A percentile compares a stretch with the other conserved stretches of the same genome.
phyloP scores from a whole-genome alignment of 2,329 filamentous ascomycete genomes.

The Rosellinia necatrix region DNA sequence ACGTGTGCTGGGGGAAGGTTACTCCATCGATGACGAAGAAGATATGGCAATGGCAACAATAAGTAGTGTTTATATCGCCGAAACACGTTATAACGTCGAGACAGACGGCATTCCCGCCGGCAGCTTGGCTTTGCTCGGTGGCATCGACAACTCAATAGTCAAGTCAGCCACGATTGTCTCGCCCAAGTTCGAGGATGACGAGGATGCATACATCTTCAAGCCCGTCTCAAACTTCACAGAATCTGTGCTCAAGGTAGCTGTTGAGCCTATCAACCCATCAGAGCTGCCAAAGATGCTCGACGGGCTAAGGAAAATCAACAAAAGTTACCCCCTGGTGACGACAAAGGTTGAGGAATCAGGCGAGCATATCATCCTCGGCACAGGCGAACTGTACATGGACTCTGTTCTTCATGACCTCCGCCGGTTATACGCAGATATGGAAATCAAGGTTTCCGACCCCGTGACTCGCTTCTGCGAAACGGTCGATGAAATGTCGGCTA shows the following conservation, averaged over 20 bases:
- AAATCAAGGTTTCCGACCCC: slow-evolving; percentile 97
- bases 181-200: slow-evolving; percentile 78
- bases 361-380: slow-evolving; percentile 93
- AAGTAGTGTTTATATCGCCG: slow-evolving; percentile 83
- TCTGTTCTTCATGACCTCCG: slow-evolving; percentile 95
- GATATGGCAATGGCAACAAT: slow-evolving; percentile 92
- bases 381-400: slow-evolving; percentile 99
- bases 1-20: slow-evolving; percentile 90
- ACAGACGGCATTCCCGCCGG: slow-evolving; percentile 92
- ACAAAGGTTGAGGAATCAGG: slow-evolving; percentile 98
- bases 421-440: slow-evolving; percentile 96
- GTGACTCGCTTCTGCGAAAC: slow-evolving; percentile 98
- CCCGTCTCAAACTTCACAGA: slow-evolving; percentile 94
- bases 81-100: slow-evolving; percentile 90
- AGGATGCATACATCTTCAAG: slow-evolving; percentile 94
- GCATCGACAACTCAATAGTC: slow-evolving; percentile 96
- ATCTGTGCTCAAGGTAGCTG: slow-evolving; percentile 95
- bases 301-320: slow-evolving; percentile 94
- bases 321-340: slow-evolving; percentile 92
- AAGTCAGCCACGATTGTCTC: slow-evolving; percentile 93
- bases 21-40: slow-evolving; percentile 96
- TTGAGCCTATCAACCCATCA: slow-evolving; percentile 97
- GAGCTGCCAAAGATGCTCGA: slow-evolving; percentile 99
- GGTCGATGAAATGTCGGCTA: slow-evolving; percentile 93
- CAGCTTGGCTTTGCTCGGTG: slow-evolving; percentile 88